Base-by-base conservation (phyloP, 176 grass and related monocot genomes). In the Saccharum spontaneum region DNA sequence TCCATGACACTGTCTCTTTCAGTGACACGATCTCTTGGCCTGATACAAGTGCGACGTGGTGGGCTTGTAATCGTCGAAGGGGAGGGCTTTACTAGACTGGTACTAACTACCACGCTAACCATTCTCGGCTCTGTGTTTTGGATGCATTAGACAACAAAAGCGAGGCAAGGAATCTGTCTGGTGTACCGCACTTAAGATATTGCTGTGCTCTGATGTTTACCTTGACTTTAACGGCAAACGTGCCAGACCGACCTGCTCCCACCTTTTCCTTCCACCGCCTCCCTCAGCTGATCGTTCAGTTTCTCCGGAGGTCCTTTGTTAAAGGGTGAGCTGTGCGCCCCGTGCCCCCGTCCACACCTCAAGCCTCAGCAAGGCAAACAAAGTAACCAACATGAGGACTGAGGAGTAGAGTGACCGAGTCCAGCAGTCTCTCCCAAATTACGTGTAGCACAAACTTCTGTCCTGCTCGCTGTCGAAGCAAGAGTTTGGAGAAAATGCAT, bases 11-110 rank as follows among this genome's bases (percentile, higher is more conserved):
- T n/a, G 8, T 55, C 18, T 18, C 59, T 66, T 50, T 37, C 10
- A 18, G 31, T 39, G 55, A 11, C 84, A 22, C 65, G 5, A 60
- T 39, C 65, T 10, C 4, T 5, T 26, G 15, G 33, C 8, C 34
- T 44, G 40, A 6, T 14, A 1, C 33, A 22, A 0, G 16, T 5
- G 45, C 45, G 7, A 77, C 38, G 83, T 57, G 82, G 34, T 50
- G 72, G 11, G 1, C 59, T 26, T 12, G 38, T 8, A 22, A 20
- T 39, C 37, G 37, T 43, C 38, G 2, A 22, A 36, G 17, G 3
- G 1, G 6, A n/a, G 17, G 26, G 6, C 77, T 81, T 81, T 81
- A 54, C 79, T n/a, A 69, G 30, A 81, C 9, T 69, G 64, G 78
- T 69, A 16, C 52, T 5, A 65, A 79, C 17, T 14, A 0, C 44